A percentile compares a stretch with the other conserved stretches of the same genome.
These are phyloP conservation scores for Boletellus ananiceps DNA, from an alignment of 768 basidiomycete species.

Conservation along the genomic window DNA sequence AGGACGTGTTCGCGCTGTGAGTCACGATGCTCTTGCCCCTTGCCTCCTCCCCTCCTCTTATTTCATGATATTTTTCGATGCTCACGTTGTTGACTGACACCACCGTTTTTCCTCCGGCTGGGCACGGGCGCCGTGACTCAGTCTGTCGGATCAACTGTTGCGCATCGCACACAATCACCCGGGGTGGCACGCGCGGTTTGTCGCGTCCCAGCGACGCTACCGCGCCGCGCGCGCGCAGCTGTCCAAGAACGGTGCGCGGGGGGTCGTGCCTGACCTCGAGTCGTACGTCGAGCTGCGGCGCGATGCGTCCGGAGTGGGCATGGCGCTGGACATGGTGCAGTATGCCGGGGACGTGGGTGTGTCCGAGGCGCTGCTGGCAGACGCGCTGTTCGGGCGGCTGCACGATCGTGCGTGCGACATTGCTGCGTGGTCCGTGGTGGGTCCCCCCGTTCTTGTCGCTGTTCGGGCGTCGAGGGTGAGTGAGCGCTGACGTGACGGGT, in stretches of 20 bases:
- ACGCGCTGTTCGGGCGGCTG: conserved; percentile 31
- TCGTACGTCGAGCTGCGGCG: conserved; percentile 44
- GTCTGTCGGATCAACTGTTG: conserved; percentile 37
- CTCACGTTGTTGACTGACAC: too few species aligned
- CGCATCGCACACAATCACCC: conserved; percentile 33
- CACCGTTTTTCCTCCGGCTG: too few species aligned
- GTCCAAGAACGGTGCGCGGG: conserved; percentile 17
- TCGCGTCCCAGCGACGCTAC: conserved; percentile 31
- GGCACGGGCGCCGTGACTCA: conserved; percentile 15
- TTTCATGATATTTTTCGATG: background rate
- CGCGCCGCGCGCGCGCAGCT: conserved; percentile 32
- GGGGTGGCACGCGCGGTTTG: conserved; percentile 42
- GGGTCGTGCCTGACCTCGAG: conserved; percentile 38
- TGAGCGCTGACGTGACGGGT: background rate
- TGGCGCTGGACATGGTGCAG: conserved; percentile 52
- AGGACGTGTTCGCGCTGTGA: conserved; percentile 20
- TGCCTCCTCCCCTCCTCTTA: background rate
- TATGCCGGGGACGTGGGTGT: conserved; percentile 44
- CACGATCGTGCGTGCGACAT: conserved; percentile 44
- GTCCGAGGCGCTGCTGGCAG: conserved; percentile 27
- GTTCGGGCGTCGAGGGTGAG: too few species aligned
- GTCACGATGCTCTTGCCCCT: background rate
- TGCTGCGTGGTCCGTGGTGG: conserved; percentile 51
- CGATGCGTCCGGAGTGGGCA: conserved; percentile 44
- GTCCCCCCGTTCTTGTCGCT: conserved; percentile 1